Conservation (phyloP, 768 basidiomycete species). For the Leccinum uliginosum region DNA sequence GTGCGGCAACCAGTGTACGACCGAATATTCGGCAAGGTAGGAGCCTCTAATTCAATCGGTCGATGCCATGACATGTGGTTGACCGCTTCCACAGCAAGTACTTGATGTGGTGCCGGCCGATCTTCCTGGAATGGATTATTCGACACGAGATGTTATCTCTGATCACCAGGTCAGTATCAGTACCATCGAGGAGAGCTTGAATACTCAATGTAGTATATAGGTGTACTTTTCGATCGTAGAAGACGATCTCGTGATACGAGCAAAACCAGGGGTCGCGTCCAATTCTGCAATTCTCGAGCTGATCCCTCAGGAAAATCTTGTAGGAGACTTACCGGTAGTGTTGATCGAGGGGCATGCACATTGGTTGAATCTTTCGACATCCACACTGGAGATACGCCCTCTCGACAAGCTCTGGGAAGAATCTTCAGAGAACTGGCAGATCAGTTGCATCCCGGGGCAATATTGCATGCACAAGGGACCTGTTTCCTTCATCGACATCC, state of each 20-base stretch:
- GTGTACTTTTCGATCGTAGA: constrained; percentile 20
- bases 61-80: background rate
- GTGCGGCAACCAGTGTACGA: constrained; percentile 14
- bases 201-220: background rate
- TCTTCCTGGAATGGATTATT: constrained; percentile 22
- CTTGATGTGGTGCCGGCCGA: constrained; percentile 17
- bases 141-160: constrained; percentile 14
- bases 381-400: constrained; percentile 27
- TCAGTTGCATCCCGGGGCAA: constrained; percentile 10
- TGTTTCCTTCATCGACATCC: constrained; percentile 23
- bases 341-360: constrained; percentile 24
- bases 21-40: constrained; percentile 19
- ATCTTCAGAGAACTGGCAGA: constrained; percentile 25
- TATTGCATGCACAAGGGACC: constrained; percentile 6
- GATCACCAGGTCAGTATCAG: constrained; percentile 15
- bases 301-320: constrained; percentile 20
- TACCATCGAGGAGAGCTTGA: background rate
- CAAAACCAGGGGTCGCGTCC: background rate
- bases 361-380: constrained; percentile 28
- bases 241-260: constrained; percentile 18
- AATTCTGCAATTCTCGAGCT: background rate
- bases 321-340: constrained; percentile 22
- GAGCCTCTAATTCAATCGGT: background rate
- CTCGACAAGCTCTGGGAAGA: constrained; percentile 21
- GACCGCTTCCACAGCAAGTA: constrained; percentile 10